Evolutionary conservation across 2,329 filamentous ascomycete genomes (phyloP).

Genomic region (Samsoniella hepiali): DNA sequence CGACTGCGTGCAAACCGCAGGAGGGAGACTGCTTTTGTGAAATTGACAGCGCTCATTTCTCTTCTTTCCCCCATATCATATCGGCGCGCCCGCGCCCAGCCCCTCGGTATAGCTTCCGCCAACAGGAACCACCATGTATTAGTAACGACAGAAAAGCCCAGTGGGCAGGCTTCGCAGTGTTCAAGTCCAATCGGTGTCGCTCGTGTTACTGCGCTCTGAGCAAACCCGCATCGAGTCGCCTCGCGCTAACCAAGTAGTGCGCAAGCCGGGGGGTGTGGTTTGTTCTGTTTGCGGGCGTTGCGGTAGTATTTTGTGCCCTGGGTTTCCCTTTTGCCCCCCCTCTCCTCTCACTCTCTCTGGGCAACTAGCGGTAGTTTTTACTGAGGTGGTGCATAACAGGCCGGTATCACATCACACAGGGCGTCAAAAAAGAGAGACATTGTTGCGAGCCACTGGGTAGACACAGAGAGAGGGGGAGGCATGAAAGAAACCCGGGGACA

Average conservation of each 20-base stretch:
- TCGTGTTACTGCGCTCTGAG: conserved; percentile 12
- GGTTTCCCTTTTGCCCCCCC: too few relatives aligned
- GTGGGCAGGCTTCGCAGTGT: not conserved
- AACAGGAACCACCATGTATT: not conserved
- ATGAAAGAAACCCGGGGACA: too few relatives aligned
- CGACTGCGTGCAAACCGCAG: too few relatives aligned
- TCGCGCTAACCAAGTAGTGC: conserved; percentile 7
- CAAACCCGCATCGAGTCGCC: conserved; percentile 15
- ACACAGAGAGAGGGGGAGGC: too few relatives aligned
- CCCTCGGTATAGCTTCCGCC: not conserved
- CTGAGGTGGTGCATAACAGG: not conserved
- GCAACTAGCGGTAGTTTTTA: too few relatives aligned
- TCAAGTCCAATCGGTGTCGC: conserved; percentile 1
- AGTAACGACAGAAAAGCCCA: not conserved
- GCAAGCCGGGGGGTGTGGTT: not conserved
- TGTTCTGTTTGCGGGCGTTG: not conserved
- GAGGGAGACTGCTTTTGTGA: too few relatives aligned
- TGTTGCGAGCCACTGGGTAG: not conserved
- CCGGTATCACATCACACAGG: not conserved
- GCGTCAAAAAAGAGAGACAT: not conserved
- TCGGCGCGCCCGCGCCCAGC: too few relatives aligned
- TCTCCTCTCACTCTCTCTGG: too few relatives aligned
- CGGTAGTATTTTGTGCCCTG: not conserved
- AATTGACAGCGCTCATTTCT: too few relatives aligned
- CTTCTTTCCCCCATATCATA: too few relatives aligned